Base-by-base conservation (phyloP, 2,329 filamentous ascomycete species). In the Myriosclerotinia scirpicola region DNA sequence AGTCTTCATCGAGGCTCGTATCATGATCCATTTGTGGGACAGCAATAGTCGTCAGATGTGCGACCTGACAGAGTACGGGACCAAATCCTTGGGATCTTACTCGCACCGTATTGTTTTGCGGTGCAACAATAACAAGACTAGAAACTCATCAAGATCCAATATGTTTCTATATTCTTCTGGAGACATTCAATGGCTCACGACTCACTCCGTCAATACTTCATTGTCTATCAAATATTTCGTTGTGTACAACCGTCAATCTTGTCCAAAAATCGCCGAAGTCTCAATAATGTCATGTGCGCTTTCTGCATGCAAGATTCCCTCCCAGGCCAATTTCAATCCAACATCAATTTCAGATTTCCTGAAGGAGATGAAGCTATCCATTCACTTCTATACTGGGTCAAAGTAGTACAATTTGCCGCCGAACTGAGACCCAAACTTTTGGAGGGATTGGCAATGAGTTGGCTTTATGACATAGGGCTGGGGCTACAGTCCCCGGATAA, bases 11-110 rank as follows among this genome's bases (percentile, higher is more conserved):
- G 52, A 64, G 30, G 38, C 40, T 61, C 20, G 64, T 54, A 66
- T 54, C 48, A 61, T 38, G n/a, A 44, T 53, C 48, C 36, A 53
- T 15, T 46, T 61, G 64, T 54, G 50, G 64, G 46, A 61, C 34
- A 53, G 36, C 55, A 46, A 66, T 54, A 66, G n/a, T 66, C 48
- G 38, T 54, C 64, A 65, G 54, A 61, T 61, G 55, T 66, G 40
- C 44, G 48, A 61, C 64, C 52, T 26, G 64, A 61, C 55, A 61
- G 40, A 61, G 48, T 38, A 61, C 55, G 15, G 64, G 38, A 54
- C 64, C 55, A 61, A 66, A 36, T 61, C 58, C 64, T 54, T 54
- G 64, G 64, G 64, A 61, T 66, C 64, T 53, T 38, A 36, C 58
- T 26, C 54, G 44, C 58, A 61, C 58, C 26, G 48, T 48, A 61